Evolutionary conservation across 2,329 filamentous ascomycete species (phyloP).

Genomic region (Fusarium sp.): DNA sequence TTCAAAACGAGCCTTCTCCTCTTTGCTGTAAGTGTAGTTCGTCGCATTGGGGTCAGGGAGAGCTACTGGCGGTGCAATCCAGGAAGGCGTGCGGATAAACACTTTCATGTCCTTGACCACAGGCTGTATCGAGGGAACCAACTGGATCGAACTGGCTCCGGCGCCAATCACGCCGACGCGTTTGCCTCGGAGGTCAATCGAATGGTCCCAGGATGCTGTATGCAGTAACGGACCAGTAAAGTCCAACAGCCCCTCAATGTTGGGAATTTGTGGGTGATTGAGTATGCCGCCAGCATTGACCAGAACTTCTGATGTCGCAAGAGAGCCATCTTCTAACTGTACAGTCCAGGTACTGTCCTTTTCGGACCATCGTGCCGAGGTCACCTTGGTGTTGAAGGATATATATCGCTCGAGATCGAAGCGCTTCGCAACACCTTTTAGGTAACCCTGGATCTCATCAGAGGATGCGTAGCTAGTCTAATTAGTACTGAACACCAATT

Average conservation of each 20-base stretch:
- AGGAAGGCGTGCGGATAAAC: conserved; percentile 61
- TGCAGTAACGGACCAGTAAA: conserved; percentile 63
- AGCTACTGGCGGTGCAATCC: conserved; percentile 53
- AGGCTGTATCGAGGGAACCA: conserved; percentile 56
- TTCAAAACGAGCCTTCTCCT: conserved; percentile 54
- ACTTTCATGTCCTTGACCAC: conserved; percentile 56
- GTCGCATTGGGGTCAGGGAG: conserved; percentile 45
- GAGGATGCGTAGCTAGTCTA: conserved; percentile 59
- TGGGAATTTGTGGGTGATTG: conserved; percentile 63
- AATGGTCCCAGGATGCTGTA: conserved; percentile 62
- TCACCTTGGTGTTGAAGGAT: neutral
- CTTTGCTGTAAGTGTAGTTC: conserved; percentile 53
- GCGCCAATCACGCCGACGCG: conserved; percentile 56
- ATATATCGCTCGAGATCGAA: conserved; percentile 52
- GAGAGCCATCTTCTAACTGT: neutral
- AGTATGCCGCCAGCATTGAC: conserved; percentile 59
- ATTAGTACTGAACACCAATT: neutral
- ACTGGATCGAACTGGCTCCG: conserved; percentile 55
- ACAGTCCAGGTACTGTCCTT: neutral
- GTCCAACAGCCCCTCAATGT: conserved; percentile 55
- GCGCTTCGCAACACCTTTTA: conserved; percentile 59
- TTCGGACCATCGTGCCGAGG: conserved; percentile 51
- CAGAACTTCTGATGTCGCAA: conserved; percentile 53
- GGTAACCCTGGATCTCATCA: conserved; percentile 65
- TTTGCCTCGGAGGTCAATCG: conserved; percentile 49